Conservation (phyloP, 2,329 filamentous ascomycete species). For the Stachybotrys chartarum region DNA sequence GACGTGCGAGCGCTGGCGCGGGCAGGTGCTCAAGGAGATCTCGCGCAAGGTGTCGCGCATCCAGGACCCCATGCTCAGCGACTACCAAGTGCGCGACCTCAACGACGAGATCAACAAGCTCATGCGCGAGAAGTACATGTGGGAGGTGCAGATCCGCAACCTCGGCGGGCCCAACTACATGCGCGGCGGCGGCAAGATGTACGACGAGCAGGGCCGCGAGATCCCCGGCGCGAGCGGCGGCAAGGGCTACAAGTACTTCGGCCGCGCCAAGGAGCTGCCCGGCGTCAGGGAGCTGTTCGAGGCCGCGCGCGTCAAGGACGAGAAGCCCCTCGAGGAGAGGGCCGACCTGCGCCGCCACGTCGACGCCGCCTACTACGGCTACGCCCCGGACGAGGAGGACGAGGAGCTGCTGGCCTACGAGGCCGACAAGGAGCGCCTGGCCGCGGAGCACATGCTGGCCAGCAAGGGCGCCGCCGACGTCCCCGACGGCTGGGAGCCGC, state of each 20-base stretch:
- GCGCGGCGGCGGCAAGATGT: slow-evolving; percentile 62
- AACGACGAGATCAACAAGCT: slow-evolving; percentile 99
- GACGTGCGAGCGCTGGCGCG: slow-evolving; percentile 93
- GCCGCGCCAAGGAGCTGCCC: slow-evolving; percentile 78
- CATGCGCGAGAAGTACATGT: slow-evolving; percentile 98
- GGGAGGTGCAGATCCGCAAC: slow-evolving; percentile 94
- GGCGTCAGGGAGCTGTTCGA: slow-evolving; percentile 97
- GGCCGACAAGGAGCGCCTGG: slow-evolving; percentile 73
- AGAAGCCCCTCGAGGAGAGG: slow-evolving; percentile 59
- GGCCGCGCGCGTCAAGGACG: slow-evolving; percentile 53
- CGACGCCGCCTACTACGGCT: slow-evolving; percentile 93
- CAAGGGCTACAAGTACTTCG: slow-evolving; percentile 93
- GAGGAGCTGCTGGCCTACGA: slow-evolving; percentile 75
- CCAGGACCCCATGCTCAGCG: slow-evolving; percentile 82
- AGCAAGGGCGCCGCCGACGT: slow-evolving; percentile 45
- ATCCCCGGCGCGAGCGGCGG: slow-evolving; percentile 58
- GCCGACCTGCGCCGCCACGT: slow-evolving; percentile 69
- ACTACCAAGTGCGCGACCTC: slow-evolving; percentile 94
- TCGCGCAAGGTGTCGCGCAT: slow-evolving; percentile 95
- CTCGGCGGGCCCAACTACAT: slow-evolving; percentile 97
- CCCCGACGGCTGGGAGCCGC: slow-evolving; percentile 69
- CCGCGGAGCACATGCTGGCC: slow-evolving; percentile 59
- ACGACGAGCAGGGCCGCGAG: slow-evolving; percentile 67
- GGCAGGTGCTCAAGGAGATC: slow-evolving; percentile 94
- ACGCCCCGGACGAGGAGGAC: slow-evolving; percentile 88